Evolutionary conservation across 2,329 filamentous ascomycete genomes (phyloP).

Genomic region (Xylariales sp.): DNA sequence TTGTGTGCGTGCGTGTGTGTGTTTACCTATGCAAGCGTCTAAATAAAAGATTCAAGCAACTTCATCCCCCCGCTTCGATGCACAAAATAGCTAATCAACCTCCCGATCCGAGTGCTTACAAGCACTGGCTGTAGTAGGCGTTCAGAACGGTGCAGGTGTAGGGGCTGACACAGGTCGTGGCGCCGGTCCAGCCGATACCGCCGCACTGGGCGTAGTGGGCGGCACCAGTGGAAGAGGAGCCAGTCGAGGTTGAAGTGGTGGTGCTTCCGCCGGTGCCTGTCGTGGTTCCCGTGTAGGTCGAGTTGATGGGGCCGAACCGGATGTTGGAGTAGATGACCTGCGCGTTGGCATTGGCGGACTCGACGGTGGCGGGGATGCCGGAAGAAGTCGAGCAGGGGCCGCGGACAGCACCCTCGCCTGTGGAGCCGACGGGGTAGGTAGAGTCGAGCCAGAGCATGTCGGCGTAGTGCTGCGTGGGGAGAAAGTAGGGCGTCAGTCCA

Average conservation of each 20-base stretch:
- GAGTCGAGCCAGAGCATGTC: constrained; percentile 54
- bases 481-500: too few relatives aligned
- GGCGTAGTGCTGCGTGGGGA: constrained; percentile 16
- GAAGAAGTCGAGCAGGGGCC: constrained; percentile 42
- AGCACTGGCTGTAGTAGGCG: constrained; percentile 39
- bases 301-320: constrained; percentile 42
- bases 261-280: background rate
- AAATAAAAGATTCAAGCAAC: too few relatives aligned
- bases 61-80: too few relatives aligned
- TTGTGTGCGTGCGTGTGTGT: too few relatives aligned
- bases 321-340: constrained; percentile 44
- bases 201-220: constrained; percentile 33
- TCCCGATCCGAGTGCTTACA: too few relatives aligned
- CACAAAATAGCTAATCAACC: too few relatives aligned
- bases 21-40: too few relatives aligned
- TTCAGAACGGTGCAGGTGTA: constrained; percentile 33
- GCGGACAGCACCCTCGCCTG: constrained; percentile 36
- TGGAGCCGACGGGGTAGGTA: constrained; percentile 42
- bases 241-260: background rate
- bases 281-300: constrained; percentile 27
- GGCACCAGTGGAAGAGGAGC: background rate
- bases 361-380: constrained; percentile 39
- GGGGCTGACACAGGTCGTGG: constrained; percentile 34
- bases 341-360: constrained; percentile 29
- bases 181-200: constrained; percentile 30